phyloP scores from a whole-genome alignment of 495 filamentous ascomycete species.

The Aspergillus sclerotiicarbonarius region DNA sequence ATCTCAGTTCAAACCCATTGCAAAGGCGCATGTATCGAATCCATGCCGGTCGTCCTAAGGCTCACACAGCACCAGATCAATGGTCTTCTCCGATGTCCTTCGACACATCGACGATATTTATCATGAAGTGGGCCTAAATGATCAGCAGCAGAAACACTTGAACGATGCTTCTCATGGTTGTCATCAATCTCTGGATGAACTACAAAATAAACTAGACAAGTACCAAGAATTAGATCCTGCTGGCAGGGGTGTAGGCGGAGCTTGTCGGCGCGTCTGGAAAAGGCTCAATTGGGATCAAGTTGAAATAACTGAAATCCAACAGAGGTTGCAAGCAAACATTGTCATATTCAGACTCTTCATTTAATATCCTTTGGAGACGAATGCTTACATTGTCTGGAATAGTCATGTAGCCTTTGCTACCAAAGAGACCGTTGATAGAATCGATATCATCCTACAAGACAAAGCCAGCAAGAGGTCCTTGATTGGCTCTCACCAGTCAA shows the following conservation, averaged over 20 bases:
- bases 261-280: neutral
- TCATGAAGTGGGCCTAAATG: neutral
- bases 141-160: neutral
- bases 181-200: neutral
- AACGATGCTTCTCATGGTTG: neutral
- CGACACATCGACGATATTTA: neutral
- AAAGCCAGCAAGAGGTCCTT: conserved; percentile 1
- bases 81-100: neutral
- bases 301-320: neutral
- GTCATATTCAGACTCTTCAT: neutral
- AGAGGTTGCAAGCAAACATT: neutral
- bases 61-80: neutral
- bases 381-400: neutral
- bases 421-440: neutral
- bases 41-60: neutral
- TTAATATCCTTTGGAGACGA: neutral
- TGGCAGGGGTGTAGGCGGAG: neutral
- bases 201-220: neutral
- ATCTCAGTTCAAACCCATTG: neutral
- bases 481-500: conserved; percentile 20
- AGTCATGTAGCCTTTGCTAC: neutral
- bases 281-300: neutral
- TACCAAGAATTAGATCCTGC: neutral
- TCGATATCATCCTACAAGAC: neutral
- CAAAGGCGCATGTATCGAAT: neutral